A percentile compares a stretch with the other conserved stretches of the same genome.
phyloP scores from a whole-genome alignment of 108 stramenopile genomes.

The Stephanodiscus minutulus region DNA sequence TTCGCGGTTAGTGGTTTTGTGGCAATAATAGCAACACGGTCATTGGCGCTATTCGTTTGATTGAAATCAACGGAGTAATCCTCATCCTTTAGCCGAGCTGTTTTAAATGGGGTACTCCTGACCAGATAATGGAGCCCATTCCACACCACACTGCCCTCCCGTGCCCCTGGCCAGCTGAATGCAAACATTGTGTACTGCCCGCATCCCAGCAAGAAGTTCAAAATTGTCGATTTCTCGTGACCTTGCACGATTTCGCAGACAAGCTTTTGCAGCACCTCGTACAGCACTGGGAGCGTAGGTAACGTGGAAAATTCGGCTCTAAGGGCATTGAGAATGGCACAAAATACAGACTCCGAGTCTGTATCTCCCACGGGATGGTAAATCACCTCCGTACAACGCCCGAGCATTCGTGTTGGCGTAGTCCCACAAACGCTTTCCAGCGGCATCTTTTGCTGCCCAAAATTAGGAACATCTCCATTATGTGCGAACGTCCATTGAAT shows the following conservation, averaged over 20 bases:
- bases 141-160: slow-evolving; percentile 81
- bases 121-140: slow-evolving; percentile 89
- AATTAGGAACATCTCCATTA: slow-evolving; percentile 91
- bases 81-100: slow-evolving; percentile 58
- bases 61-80: slow-evolving; percentile 68
- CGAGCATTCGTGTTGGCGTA: slow-evolving; percentile 30
- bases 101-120: slow-evolving; percentile 76
- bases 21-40: slow-evolving; percentile 89
- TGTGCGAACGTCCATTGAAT: slow-evolving; percentile 86
- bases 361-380: slow-evolving; percentile 89
- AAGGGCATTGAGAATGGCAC: slow-evolving; percentile 87
- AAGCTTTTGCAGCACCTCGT: slow-evolving; percentile 63
- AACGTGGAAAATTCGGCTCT: slow-evolving; percentile 68
- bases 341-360: slow-evolving; percentile 91
- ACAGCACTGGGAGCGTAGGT: slow-evolving; percentile 81
- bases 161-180: slow-evolving; percentile 86
- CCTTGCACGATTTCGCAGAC: slow-evolving; percentile 72
- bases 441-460: slow-evolving; percentile 30
- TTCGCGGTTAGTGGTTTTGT: slow-evolving; percentile 84
- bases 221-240: slow-evolving; percentile 68
- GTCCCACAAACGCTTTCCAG: slow-evolving; percentile 19
- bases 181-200: slow-evolving; percentile 78
- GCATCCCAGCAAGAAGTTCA: slow-evolving; percentile 86
- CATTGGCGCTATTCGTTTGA: slow-evolving; percentile 53
- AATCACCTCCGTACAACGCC: slow-evolving; percentile 38